Conservation (phyloP, 2,329 filamentous ascomycete genomes). For the Lecanicillium sp. region DNA sequence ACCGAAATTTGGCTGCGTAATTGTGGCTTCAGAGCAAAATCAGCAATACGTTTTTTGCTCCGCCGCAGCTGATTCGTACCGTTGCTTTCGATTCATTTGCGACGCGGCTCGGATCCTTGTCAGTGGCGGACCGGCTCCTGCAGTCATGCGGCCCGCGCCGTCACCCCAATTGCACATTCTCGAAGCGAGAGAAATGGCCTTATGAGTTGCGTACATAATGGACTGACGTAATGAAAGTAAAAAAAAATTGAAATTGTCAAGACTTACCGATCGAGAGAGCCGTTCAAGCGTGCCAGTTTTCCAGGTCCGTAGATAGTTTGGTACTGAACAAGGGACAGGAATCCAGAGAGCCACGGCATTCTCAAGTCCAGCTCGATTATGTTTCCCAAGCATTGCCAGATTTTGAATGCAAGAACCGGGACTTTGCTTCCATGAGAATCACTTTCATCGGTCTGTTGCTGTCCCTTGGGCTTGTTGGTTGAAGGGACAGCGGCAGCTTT, state of each 20-base stretch:
- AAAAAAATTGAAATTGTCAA: slow-evolving; percentile 12
- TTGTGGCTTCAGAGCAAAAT: no score
- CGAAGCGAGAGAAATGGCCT: neutral
- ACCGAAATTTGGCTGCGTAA: no score
- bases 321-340: slow-evolving; percentile 68
- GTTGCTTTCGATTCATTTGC: no score
- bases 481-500: slow-evolving; percentile 12
- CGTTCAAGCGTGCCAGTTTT: slow-evolving; percentile 63
- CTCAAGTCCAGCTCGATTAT: slow-evolving; percentile 65
- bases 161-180: neutral
- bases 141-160: no score
- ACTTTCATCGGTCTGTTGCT: slow-evolving; percentile 15
- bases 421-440: slow-evolving; percentile 27
- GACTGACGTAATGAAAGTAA: slow-evolving; percentile 9
- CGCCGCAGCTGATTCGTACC: no score
- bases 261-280: slow-evolving; percentile 89
- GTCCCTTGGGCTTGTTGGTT: slow-evolving; percentile 10
- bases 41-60: no score
- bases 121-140: no score
- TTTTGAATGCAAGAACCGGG: slow-evolving; percentile 67
- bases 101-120: no score
- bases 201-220: neutral
- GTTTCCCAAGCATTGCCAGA: slow-evolving; percentile 67
- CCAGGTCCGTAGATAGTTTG: slow-evolving; percentile 66
- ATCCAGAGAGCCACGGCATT: slow-evolving; percentile 85